phyloP scores from a whole-genome alignment of 176 grass and related monocot species.

The Calamus simplicifolius region DNA sequence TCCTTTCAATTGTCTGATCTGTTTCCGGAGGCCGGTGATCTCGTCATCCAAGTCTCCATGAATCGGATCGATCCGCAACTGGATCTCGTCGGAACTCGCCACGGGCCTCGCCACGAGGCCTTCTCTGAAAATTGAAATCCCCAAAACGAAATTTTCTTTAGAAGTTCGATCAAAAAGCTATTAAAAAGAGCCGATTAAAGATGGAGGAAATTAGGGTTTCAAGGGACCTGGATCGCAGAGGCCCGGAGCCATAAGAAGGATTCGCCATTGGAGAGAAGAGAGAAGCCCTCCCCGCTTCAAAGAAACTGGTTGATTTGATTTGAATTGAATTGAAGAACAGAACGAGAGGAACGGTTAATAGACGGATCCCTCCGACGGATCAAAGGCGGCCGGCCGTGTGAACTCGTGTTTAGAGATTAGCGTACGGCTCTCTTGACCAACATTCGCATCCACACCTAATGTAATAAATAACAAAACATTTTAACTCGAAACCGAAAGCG shows the following conservation, averaged over 20 bases:
- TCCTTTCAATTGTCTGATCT: constrained; percentile 40
- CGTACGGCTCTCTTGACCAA: too few species aligned
- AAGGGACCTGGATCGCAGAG: constrained; percentile 60
- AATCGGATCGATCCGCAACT: constrained; percentile 69
- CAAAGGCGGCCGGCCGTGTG: too few species aligned
- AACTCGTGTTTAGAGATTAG: too few species aligned
- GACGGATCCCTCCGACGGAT: too few species aligned
- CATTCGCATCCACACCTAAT: too few species aligned
- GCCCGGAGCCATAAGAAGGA: constrained; percentile 44
- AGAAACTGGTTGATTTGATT: too few species aligned
- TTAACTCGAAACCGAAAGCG: too few species aligned
- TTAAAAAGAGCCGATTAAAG: too few species aligned
- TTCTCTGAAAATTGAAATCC: not conserved
- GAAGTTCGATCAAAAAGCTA: too few species aligned
- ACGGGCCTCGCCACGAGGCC: not conserved
- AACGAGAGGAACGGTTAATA: too few species aligned
- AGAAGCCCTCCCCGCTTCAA: not conserved
- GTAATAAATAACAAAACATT: too few species aligned
- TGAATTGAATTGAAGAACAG: too few species aligned
- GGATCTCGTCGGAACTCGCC: constrained; percentile 33
- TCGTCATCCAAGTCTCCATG: constrained; percentile 54
- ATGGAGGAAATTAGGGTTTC: not conserved
- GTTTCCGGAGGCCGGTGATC: constrained; percentile 50
- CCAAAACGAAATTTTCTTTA: not conserved
- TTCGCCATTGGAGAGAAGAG: constrained; percentile 32